Evolutionary conservation across 176 grass and related monocot species (phyloP), one percentile per base, ranked within the genome.

Genomic region (Carex scoparia): DNA sequence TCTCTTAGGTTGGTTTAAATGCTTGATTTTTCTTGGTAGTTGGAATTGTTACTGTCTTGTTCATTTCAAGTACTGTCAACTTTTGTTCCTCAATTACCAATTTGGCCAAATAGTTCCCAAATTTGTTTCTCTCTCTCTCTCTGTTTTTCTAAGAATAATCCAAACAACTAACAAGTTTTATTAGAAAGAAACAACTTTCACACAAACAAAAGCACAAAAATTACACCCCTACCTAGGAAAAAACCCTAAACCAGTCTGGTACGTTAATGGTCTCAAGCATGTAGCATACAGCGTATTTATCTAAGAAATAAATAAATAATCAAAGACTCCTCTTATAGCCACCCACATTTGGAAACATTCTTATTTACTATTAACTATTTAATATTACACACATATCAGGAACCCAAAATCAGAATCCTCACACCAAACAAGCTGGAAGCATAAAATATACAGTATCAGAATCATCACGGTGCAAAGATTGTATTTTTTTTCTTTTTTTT

Each of bases 1-100:
- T 58, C 91, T 97, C 32, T 23, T 94, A 9, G 87, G 94, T 97
- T n/a, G 87, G 90, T 86, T 69, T 1, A 62, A 65, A 10, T 28
- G 48, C 15, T 18, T n/a, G 44, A 38, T 56, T 4, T 10, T 19
- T 42, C 5, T 86, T 19, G 14, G 40, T 19, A 40, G 1, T 79
- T 10, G 48, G 37, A 32, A 40, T 54, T 77, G 5, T 5, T 56
- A 56, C 49, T 30, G 38, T 44, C 37, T 71, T 71, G 37, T 71
- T 71, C 37, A 71, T 13, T 7, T 40, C 68, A 46, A 16, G 2
- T 71, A 46, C 37, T 10, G 10, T 53, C 23, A 4, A 76, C 72
- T 76, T 48, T 13, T 13, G 19, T 14, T 53, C 4, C 67, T 12
- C 0, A 23, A 23, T 76, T 76, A 76, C n/a, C 46, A 51, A 54